Evolutionary conservation across 2,329 filamentous ascomycete genomes (phyloP), one percentile per base, ranked within the genome.

Genomic region (Colletotrichum sp.): DNA sequence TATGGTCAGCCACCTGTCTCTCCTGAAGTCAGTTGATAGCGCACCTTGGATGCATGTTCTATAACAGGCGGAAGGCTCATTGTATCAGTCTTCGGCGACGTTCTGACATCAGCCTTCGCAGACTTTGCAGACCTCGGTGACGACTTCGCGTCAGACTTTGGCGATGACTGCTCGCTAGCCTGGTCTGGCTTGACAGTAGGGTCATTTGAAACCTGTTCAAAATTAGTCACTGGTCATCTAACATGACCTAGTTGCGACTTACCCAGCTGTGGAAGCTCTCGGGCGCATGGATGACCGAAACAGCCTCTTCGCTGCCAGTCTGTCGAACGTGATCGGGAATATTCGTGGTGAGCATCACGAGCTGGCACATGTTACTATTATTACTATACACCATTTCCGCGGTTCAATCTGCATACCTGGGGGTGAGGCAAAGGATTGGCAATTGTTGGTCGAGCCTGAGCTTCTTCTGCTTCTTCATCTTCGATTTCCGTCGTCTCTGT

Each of bases 261-360:
- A 97, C 95, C 91, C 97, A 98, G 79, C 91, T 91, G 72, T 92
- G 90, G 84, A 97, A 98, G 77, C 94, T 95, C 78, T 95, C 90
- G 0, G 96, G 96, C 18, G 95, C 95, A 88, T 98, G 96, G 79
- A 98, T 98, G 71, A 98, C 96, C 2, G 96, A 98, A 69, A 95
- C 90, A 28, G 95, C 93, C 79, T 96, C 95, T 79, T 98, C 95
- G 77, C 92, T 93, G 28, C 90, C 90, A 69, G 87, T 86, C 68
- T 89, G 89, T 82, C 92, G 87, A 83, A 93, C 81, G 75, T 89
- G 86, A 57, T 92, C 90, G 4, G 91, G 85, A 12, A 93, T 80
- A 76, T 89, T 90, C 6, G 92, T 93, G 69, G 86, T 87, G 18
- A 92, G 84, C 86, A 90, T 88, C 72, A 88, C 83, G 60, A 90